Conservation (phyloP, 805 yeast species). For the Cephaloascus fragrans region DNA sequence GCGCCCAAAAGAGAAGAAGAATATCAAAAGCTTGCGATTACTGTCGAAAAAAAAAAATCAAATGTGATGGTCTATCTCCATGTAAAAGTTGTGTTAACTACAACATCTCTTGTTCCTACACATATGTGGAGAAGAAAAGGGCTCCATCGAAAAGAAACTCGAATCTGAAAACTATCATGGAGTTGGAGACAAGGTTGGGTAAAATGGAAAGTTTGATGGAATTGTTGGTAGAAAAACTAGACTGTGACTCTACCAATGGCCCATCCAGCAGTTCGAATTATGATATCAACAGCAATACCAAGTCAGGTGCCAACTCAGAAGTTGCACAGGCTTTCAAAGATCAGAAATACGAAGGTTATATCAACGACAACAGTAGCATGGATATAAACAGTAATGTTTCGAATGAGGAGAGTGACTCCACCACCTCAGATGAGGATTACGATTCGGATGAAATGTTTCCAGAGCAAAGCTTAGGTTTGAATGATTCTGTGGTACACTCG, state of each 20-base stretch:
- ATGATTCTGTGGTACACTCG: no score
- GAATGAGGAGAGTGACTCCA: no score
- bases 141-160: conserved; percentile 5
- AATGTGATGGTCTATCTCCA: conserved; percentile 23
- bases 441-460: no score
- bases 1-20: conserved; percentile 20
- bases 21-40: conserved; percentile 37
- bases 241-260: background rate
- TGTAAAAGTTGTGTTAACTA: conserved; percentile 13
- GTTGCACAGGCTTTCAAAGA: no score
- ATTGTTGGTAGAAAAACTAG: background rate
- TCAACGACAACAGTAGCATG: no score
- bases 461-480: no score
- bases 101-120: conserved; percentile 10
- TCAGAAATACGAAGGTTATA: no score
- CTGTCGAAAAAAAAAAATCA: conserved; percentile 32
- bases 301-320: no score
- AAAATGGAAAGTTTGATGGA: conserved; percentile 9
- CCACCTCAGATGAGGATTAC: background rate
- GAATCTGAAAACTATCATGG: conserved; percentile 10
- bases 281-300: no score
- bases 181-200: conserved; percentile 10
- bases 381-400: no score
- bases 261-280: no score
- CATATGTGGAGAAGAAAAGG: conserved; percentile 11